Conservation (phyloP, 208 protist genomes). For the Crithidia bombi region DNA sequence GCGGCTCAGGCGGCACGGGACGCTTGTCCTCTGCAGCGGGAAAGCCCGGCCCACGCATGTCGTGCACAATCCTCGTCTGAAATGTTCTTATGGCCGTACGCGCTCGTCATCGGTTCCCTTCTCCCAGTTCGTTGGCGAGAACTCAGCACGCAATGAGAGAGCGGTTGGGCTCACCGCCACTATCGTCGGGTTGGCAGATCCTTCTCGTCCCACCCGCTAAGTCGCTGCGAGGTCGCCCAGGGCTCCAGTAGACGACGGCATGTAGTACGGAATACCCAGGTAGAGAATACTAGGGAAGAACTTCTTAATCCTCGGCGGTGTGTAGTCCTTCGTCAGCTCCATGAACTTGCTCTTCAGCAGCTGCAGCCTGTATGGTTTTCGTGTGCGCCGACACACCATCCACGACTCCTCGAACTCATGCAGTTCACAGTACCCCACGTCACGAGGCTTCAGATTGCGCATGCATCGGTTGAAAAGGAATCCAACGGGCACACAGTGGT, state of each 20-base stretch:
- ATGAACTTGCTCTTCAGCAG: constrained; percentile 92
- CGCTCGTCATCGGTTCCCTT: constrained; percentile 85
- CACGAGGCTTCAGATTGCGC: constrained; percentile 84
- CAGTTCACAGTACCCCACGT: constrained; percentile 89
- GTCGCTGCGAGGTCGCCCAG: constrained; percentile 83
- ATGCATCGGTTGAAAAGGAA: constrained; percentile 86
- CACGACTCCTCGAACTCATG: constrained; percentile 91
- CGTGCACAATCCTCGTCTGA: constrained; percentile 84
- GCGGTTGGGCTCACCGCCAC: constrained; percentile 89
- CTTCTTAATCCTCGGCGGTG: constrained; percentile 87
- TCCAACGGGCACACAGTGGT: constrained; percentile 91
- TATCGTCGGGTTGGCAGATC: constrained; percentile 88
- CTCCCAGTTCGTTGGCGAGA: constrained; percentile 91
- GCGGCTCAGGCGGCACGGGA: constrained; percentile 33
- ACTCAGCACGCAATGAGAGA: constrained; percentile 90
- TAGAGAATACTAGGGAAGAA: constrained; percentile 91
- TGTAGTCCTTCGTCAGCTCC: constrained; percentile 92
- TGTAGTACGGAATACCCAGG: constrained; percentile 80
- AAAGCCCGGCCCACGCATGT: constrained; percentile 89
- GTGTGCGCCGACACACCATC: constrained; percentile 87
- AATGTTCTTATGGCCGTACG: constrained; percentile 86
- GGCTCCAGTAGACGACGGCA: constrained; percentile 83
- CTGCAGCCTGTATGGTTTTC: constrained; percentile 89
- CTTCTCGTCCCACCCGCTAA: constrained; percentile 90
- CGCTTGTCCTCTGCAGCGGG: constrained; percentile 91